Evolutionary conservation across 2,329 filamentous ascomycete species (phyloP).

Genomic region (Lecanoromycetidae sp.): DNA sequence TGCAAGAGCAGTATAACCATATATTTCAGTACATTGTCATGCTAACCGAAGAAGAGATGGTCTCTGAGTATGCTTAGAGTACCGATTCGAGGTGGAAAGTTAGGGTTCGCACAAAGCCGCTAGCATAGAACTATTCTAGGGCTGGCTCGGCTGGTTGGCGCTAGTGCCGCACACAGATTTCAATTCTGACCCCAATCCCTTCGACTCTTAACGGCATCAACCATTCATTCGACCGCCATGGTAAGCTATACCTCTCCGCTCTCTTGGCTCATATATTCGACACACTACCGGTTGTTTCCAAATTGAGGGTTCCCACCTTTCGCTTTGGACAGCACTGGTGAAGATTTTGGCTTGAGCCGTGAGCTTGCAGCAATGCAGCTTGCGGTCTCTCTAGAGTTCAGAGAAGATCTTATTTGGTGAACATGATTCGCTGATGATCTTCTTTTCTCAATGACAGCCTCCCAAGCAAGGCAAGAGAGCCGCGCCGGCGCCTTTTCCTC

Average conservation of each 20-base stretch:
- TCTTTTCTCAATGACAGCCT: conserved; percentile 99
- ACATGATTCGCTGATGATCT: conserved; percentile 78
- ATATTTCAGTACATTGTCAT: too few relatives aligned
- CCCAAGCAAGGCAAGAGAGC: conserved; percentile 95
- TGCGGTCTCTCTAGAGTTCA: conserved; percentile 79
- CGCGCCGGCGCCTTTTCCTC: conserved; percentile 90
- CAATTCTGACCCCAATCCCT: not conserved
- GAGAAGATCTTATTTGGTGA: conserved; percentile 69
- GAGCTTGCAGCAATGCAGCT: conserved; percentile 42
- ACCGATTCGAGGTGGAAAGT: too few relatives aligned
- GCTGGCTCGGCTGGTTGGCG: too few relatives aligned
- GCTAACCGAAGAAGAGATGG: too few relatives aligned
- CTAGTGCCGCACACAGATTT: conserved; percentile 1
- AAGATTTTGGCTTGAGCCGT: conserved; percentile 40
- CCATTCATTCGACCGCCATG: conserved; percentile 7
- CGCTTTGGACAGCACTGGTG: conserved; percentile 1
- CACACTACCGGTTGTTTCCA: too few relatives aligned
- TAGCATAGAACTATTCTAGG: too few relatives aligned
- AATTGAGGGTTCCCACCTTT: not conserved
- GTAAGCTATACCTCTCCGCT: not conserved
- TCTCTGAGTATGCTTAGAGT: too few relatives aligned
- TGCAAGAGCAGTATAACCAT: too few relatives aligned
- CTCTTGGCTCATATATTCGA: too few relatives aligned
- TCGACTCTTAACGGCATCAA: not conserved
- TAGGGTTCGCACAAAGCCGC: too few relatives aligned